Percentiles rank a stretch among this genome's conserved stretches.
Evolutionary conservation across 2,329 filamentous ascomycete species (phyloP).

Genomic region (Beauveria rudraprayagi): DNA sequence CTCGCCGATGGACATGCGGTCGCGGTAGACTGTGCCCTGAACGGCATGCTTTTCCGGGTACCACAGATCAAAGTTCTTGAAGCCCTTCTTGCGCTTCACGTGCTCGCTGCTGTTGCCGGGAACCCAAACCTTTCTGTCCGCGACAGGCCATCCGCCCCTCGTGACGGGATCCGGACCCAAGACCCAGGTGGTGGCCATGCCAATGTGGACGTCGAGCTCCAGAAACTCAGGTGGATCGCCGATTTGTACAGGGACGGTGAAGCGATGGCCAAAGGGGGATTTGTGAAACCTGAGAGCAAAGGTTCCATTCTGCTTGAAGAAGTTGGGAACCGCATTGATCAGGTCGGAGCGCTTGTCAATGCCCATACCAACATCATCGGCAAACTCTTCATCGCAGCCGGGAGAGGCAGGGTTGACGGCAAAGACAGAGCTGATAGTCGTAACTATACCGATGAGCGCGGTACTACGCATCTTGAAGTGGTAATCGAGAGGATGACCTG

Average conservation of each 20-base stretch:
- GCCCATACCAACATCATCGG: no score
- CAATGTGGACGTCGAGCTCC: not conserved
- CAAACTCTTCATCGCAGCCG: not conserved
- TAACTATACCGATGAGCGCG: not conserved
- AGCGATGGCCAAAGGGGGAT: not conserved
- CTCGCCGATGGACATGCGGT: not conserved
- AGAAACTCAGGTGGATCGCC: not conserved
- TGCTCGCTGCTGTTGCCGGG: not conserved
- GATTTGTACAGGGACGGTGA: not conserved
- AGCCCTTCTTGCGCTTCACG: not conserved
- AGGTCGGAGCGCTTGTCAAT: no score
- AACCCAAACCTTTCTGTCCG: not conserved
- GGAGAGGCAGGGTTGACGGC: not conserved
- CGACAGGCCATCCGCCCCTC: not conserved
- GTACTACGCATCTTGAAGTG: not conserved
- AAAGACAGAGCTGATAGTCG: not conserved
- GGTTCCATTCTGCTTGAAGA: not conserved
- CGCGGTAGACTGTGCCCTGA: not conserved
- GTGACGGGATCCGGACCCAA: not conserved
- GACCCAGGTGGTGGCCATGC: not conserved
- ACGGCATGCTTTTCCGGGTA: not conserved
- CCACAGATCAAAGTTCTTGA: not conserved
- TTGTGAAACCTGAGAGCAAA: not conserved
- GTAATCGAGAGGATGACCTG: not conserved
- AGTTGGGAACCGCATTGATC: no score